Evolutionary conservation across 176 grass and related monocot genomes (phyloP), one percentile per base, ranked within the genome.

Genomic region (Stipa capillata): DNA sequence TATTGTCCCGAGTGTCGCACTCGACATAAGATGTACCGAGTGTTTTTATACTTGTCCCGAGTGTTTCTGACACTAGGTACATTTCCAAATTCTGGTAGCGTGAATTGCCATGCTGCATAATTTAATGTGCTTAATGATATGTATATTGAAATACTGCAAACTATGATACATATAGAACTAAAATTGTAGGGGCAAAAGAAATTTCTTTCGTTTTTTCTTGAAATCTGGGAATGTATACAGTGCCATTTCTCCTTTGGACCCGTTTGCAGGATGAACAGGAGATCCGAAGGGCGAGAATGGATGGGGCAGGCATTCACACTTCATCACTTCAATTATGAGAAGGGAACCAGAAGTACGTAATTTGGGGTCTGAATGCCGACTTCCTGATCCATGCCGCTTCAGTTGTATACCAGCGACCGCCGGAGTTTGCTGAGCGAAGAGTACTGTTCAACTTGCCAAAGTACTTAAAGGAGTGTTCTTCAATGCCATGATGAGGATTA

Each of bases 361-460:
- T 94, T 51, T 94, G 92, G 92, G 88, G 88, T 41, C 81, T 94
- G 55, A 94, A 88, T 5, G 92, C 85, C 0, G 32, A 83, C 55
- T 88, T 94, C 70, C 32, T 94, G 68, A 91, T 94, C 80, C 88
- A 91, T 52, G 86, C 92, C 1, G 88, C 92, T 74, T 78, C 88
- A 48, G 31, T 91, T 56, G 83, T 91, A 56, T 91, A 81, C 51
- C 51, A 91, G 79, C 64, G 79, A 60, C 70, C 64, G 70, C 88
- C 85, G 0, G 77, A 87, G 59, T 94, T 91, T 75, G 4, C 65
- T 28, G 85, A 91, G 80, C 81, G 33, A 78, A 94, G 76, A 65
- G 43, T 81, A 54, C 73, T 80, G 13, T 94, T 83, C 66, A 77
- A 79, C 34, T 33, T 94, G 34, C 85, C 86, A 34, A 78, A 85